Conservation (phyloP, 805 yeast genomes). For the Gaillardinia entomophila region DNA sequence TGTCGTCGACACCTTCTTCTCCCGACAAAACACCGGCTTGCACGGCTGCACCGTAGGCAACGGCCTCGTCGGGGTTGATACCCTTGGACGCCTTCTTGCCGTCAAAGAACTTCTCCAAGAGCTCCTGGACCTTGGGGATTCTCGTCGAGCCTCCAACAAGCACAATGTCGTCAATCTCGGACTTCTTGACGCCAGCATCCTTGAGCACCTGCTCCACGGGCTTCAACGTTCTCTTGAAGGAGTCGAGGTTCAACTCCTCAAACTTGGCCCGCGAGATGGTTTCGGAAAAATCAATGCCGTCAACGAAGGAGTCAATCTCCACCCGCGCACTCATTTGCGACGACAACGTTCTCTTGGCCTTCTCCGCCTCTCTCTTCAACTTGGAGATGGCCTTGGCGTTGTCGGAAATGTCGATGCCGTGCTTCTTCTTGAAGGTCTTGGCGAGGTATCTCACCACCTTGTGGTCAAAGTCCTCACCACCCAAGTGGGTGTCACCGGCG, state of each 20-base stretch:
- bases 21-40: slow-evolving; percentile 99
- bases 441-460: slow-evolving; percentile 39
- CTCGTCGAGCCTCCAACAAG: slow-evolving; percentile 47
- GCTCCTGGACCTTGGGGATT: slow-evolving; percentile 46
- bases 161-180: slow-evolving; percentile 42
- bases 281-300: slow-evolving; percentile 44
- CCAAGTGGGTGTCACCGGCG: slow-evolving; percentile 47
- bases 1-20: slow-evolving; percentile 92
- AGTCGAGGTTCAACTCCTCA: slow-evolving; percentile 41
- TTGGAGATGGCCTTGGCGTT: slow-evolving; percentile 40
- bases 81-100: slow-evolving; percentile 46
- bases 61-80: slow-evolving; percentile 47
- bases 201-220: slow-evolving; percentile 43
- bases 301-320: slow-evolving; percentile 44
- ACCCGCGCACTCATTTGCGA: slow-evolving; percentile 37
- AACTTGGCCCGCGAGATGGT: slow-evolving; percentile 43
- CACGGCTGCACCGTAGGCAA: slow-evolving; percentile 78
- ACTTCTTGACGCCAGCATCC: slow-evolving; percentile 41
- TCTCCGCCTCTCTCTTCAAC: slow-evolving; percentile 45
- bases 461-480: slow-evolving; percentile 46
- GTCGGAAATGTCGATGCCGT: slow-evolving; percentile 34
- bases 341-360: slow-evolving; percentile 44
- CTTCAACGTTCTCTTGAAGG: slow-evolving; percentile 41
- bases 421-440: slow-evolving; percentile 41
- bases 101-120: slow-evolving; percentile 39